Percentiles rank a stretch among this genome's conserved stretches.
Conservation (phyloP, 768 basidiomycete species). For the Boletus rex-veris region DNA sequence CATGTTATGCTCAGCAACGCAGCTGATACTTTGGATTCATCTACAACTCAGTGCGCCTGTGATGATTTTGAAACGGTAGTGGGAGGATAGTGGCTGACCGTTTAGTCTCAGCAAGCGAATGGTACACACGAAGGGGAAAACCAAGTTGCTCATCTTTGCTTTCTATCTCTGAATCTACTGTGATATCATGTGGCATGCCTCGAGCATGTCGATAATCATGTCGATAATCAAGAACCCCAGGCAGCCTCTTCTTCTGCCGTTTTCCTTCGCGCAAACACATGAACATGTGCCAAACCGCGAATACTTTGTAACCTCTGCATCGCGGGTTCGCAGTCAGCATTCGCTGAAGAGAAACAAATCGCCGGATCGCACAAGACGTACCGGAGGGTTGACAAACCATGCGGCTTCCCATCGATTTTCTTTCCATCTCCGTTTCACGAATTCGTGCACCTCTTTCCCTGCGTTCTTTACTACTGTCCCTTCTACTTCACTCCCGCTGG, state of each 20-base stretch:
- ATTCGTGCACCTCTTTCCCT: slow-evolving; percentile 57
- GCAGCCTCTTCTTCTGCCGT: slow-evolving; percentile 16
- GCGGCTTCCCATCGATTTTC: slow-evolving; percentile 84
- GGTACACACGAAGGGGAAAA: not conserved
- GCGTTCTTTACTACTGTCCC: slow-evolving; percentile 47
- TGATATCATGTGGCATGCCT: not conserved
- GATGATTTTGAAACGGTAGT: not conserved
- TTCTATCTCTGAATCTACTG: slow-evolving; percentile 7
- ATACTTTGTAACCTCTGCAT: slow-evolving; percentile 77
- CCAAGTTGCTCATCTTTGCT: not conserved
- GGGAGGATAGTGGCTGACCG: not conserved
- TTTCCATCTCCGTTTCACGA: slow-evolving; percentile 63
- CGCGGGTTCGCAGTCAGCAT: not conserved
- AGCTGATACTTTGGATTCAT: too few species aligned
- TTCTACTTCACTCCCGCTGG: slow-evolving; percentile 50
- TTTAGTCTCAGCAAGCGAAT: not conserved
- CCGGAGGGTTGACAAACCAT: slow-evolving; percentile 89
- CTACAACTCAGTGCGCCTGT: not conserved
- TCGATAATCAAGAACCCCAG: slow-evolving; percentile 13
- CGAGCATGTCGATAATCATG: not conserved
- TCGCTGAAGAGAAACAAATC: not conserved
- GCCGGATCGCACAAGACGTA: slow-evolving; percentile 34
- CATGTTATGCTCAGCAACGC: too few species aligned
- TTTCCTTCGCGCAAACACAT: slow-evolving; percentile 75
- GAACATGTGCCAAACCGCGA: slow-evolving; percentile 77